Percentiles rank a stretch among this genome's conserved stretches.
These are phyloP conservation scores for Pseudogymnoascus sp. DNA, from an alignment of 2,329 filamentous ascomycete genomes.

Conservation along the genomic window DNA sequence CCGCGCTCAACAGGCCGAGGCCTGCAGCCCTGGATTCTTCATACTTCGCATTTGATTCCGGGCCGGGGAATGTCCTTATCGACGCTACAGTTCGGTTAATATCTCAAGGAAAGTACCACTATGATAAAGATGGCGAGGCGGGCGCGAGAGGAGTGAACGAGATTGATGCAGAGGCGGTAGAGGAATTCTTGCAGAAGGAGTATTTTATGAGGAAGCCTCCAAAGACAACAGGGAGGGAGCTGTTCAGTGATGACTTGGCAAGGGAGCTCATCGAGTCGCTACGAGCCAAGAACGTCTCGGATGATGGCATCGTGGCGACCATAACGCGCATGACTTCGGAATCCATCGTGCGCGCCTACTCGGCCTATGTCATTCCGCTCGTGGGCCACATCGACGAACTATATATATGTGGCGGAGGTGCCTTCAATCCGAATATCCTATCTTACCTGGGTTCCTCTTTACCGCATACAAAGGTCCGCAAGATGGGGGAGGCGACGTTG, in stretches of 20 bases:
- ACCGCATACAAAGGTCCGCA: too few relatives aligned
- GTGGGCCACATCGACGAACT: constrained; percentile 19
- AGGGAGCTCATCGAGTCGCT: constrained; percentile 16
- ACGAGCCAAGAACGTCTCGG: constrained; percentile 8
- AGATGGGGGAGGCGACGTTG: too few relatives aligned
- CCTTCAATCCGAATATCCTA: constrained; percentile 17
- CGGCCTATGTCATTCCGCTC: neutral
- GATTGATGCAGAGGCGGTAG: constrained; percentile 14
- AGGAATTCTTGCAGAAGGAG: constrained; percentile 22
- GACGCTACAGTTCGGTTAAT: too few relatives aligned
- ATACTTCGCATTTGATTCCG: constrained; percentile 15
- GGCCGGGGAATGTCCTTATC: too few relatives aligned
- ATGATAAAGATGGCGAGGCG: too few relatives aligned
- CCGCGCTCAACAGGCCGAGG: neutral
- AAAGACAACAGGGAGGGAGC: constrained; percentile 21
- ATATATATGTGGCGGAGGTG: constrained; percentile 23
- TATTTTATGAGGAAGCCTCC: constrained; percentile 19
- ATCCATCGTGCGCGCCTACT: constrained; percentile 17
- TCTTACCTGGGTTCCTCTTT: too few relatives aligned
- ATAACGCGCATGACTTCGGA: constrained; percentile 22
- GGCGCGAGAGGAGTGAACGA: too few relatives aligned
- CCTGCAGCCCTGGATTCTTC: constrained; percentile 17
- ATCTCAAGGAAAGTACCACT: too few relatives aligned
- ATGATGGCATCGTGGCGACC: constrained; percentile 20
- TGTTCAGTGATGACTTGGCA: constrained; percentile 14